Conservation (phyloP, 2,329 filamentous ascomycete species). For the Fusarium sp. region DNA sequence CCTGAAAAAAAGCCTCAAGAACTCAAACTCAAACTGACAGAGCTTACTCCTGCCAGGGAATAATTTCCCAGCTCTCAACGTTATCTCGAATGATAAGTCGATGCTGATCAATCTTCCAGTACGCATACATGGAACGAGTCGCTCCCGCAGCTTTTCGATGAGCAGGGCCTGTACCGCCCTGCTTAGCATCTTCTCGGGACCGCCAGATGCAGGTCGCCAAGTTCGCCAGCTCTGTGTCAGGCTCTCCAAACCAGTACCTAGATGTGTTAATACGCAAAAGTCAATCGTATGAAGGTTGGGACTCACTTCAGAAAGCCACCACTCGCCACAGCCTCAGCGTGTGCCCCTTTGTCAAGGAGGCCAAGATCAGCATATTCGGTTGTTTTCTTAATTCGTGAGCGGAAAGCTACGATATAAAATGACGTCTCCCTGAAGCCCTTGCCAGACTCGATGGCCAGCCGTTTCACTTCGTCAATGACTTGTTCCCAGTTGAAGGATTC, state of each 20-base stretch:
- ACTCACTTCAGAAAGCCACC: conserved; percentile 84
- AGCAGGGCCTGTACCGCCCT: conserved; percentile 70
- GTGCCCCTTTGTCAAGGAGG: conserved; percentile 80
- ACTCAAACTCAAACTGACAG: not conserved
- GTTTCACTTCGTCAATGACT: conserved; percentile 69
- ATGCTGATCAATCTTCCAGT: conserved; percentile 78
- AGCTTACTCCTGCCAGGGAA: conserved; percentile 62
- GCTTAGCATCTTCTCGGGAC: conserved; percentile 68
- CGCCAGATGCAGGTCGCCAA: conserved; percentile 83
- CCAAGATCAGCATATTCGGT: conserved; percentile 77
- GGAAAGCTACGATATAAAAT: conserved; percentile 90
- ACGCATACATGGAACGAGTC: conserved; percentile 72
- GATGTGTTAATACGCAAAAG: conserved; percentile 33
- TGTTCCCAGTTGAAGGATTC: conserved; percentile 82
- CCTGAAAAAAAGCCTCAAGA: not conserved
- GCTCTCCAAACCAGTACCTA: conserved; percentile 88
- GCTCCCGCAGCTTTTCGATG: conserved; percentile 74
- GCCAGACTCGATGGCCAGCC: conserved; percentile 61
- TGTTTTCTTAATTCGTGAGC: conserved; percentile 75
- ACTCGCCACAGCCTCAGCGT: conserved; percentile 81
- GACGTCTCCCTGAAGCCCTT: conserved; percentile 69
- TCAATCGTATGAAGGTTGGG: not conserved
- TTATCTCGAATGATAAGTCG: conserved; percentile 76
- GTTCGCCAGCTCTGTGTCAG: conserved; percentile 78
- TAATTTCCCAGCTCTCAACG: conserved; percentile 72